These are phyloP conservation scores for Lizanozyma gosingica DNA, from an alignment of 1,139 yeast genomes.

Conservation along the genomic window DNA sequence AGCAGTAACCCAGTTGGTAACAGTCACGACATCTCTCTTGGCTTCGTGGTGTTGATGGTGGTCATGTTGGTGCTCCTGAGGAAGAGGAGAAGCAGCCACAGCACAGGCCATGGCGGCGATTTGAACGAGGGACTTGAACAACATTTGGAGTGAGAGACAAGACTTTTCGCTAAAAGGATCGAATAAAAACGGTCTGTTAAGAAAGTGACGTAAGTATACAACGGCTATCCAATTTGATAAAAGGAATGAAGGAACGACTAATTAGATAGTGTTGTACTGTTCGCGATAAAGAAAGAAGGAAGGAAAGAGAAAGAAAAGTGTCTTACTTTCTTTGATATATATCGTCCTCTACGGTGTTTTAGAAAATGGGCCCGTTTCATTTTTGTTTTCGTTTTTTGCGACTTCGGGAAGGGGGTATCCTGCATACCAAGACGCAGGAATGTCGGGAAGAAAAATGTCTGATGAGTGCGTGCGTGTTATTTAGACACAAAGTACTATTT, in stretches of 20 bases:
- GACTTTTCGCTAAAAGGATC: too few species aligned
- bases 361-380: background rate
- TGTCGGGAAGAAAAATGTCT: too few species aligned
- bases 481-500: too few species aligned
- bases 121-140: slow-evolving; percentile 17
- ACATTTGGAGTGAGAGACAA: too few species aligned
- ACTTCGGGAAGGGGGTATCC: background rate
- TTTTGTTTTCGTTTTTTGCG: background rate
- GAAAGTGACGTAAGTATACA: too few species aligned
- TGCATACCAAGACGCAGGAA: too few species aligned
- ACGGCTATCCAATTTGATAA: background rate
- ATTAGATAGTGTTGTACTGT: background rate
- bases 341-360: too few species aligned
- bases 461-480: too few species aligned
- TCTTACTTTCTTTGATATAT: too few species aligned
- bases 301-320: slow-evolving; percentile 1
- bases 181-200: too few species aligned
- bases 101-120: slow-evolving; percentile 16
- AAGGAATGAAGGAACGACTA: background rate
- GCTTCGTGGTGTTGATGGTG: slow-evolving; percentile 9
- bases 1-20: slow-evolving; percentile 11
- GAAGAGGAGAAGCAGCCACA: slow-evolving; percentile 12
- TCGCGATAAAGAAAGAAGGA: slow-evolving; percentile 2
- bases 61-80: slow-evolving; percentile 11
- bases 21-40: slow-evolving; percentile 11